phyloP scores from a whole-genome alignment of 1,139 yeast species.

The Nakaseomyces bracarensis region DNA sequence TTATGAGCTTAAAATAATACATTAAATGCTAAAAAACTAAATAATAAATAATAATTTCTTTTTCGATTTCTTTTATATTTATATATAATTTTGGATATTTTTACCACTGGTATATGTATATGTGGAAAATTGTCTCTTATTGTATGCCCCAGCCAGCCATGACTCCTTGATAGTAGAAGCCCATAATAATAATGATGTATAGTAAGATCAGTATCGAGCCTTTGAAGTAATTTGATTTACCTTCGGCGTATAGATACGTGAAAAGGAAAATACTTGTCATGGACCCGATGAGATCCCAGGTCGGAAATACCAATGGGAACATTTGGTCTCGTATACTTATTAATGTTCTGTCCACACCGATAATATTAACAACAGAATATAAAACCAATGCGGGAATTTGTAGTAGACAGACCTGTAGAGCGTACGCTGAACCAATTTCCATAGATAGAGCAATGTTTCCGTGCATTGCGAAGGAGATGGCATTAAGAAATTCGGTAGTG shows the following conservation, averaged over 20 bases:
- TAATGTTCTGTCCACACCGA: slow-evolving; percentile 31
- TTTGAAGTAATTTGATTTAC: slow-evolving; percentile 90
- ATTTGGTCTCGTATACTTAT: slow-evolving; percentile 40
- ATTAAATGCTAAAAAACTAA: too few relatives aligned
- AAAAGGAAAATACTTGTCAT: slow-evolving; percentile 80
- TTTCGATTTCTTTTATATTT: too few relatives aligned
- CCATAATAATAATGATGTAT: slow-evolving; percentile 67
- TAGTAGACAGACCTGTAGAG: slow-evolving; percentile 87
- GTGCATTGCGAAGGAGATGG: slow-evolving; percentile 90
- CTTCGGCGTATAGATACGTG: slow-evolving; percentile 93
- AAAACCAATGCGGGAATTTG: slow-evolving; percentile 89
- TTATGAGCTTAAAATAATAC: too few relatives aligned
- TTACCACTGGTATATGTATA: too few relatives aligned
- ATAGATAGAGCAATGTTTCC: slow-evolving; percentile 93
- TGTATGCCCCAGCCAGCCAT: slow-evolving; percentile 5
- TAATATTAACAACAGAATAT: slow-evolving; percentile 47
- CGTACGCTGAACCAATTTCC: slow-evolving; percentile 98
- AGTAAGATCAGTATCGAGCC: slow-evolving; percentile 82
- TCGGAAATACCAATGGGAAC: slow-evolving; percentile 82
- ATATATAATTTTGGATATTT: too few relatives aligned
- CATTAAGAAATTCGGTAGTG: slow-evolving; percentile 93
- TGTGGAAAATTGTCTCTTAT: background rate
- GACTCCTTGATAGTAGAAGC: slow-evolving; percentile 62
- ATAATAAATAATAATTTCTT: too few relatives aligned
- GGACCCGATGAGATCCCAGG: slow-evolving; percentile 90